Evolutionary conservation across 1,139 yeast species (phyloP).

Genomic region (Trichomonascaceae sp.): DNA sequence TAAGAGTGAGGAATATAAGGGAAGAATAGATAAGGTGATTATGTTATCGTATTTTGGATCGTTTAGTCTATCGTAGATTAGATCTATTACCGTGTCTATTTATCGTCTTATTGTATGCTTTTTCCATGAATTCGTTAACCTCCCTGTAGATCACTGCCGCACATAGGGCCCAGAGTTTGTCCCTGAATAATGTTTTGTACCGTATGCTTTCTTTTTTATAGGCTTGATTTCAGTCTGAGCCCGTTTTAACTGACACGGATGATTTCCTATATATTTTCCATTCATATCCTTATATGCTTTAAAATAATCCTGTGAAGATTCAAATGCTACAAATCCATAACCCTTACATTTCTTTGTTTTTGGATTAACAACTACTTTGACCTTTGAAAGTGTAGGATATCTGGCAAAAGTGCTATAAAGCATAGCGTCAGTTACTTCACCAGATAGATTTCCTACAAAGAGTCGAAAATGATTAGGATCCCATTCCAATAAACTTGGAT

Average conservation of each 20-base stretch:
- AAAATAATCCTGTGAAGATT: slow-evolving; percentile 54
- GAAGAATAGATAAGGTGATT: background rate
- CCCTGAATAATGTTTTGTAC: background rate
- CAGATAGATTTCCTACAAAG: slow-evolving; percentile 69
- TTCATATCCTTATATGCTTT: slow-evolving; percentile 69
- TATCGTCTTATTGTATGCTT: no score
- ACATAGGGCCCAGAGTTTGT: background rate
- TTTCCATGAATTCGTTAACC: no score
- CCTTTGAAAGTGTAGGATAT: slow-evolving; percentile 48
- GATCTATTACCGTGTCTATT: no score
- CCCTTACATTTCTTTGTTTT: slow-evolving; percentile 48
- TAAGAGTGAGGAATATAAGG: background rate
- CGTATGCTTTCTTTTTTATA: background rate
- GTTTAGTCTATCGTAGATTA: no score
- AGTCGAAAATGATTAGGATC: slow-evolving; percentile 62
- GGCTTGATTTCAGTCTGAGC: slow-evolving; percentile 50
- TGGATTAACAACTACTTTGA: slow-evolving; percentile 37
- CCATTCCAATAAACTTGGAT: slow-evolving; percentile 45
- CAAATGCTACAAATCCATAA: slow-evolving; percentile 65
- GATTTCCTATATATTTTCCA: slow-evolving; percentile 68
- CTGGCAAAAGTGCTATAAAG: slow-evolving; percentile 46
- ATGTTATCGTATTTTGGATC: background rate
- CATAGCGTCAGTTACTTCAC: slow-evolving; percentile 57
- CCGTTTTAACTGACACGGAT: slow-evolving; percentile 63
- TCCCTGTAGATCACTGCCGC: background rate